Conservation (phyloP, 2,329 filamentous ascomycete species). For the Plenodomus biglobosus region DNA sequence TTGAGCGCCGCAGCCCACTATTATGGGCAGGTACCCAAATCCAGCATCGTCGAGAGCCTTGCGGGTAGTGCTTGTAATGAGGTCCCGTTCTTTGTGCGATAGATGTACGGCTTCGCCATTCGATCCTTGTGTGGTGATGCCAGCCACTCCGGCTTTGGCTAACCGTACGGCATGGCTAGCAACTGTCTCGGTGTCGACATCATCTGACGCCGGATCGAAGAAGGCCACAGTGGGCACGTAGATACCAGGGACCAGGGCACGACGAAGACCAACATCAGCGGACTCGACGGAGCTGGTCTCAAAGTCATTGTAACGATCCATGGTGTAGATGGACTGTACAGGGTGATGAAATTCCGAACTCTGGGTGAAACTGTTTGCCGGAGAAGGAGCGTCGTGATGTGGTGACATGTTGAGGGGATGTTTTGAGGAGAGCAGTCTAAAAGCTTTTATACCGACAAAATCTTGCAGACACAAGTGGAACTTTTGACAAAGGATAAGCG, state of each 20-base stretch:
- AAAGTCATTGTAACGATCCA: slow-evolving; percentile 41
- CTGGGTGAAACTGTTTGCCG: slow-evolving; percentile 37
- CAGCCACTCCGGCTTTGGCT: slow-evolving; percentile 70
- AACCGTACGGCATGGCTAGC: slow-evolving; percentile 62
- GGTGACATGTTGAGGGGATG: slow-evolving; percentile 39
- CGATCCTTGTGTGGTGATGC: slow-evolving; percentile 75
- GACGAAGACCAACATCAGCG: slow-evolving; percentile 35
- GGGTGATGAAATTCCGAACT: slow-evolving; percentile 34
- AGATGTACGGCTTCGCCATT: slow-evolving; percentile 84
- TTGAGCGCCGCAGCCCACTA: slow-evolving; percentile 74
- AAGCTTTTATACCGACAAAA: slow-evolving; percentile 34
- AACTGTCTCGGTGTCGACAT: slow-evolving; percentile 46
- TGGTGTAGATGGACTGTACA: slow-evolving; percentile 40
- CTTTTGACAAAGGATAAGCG: slow-evolving; percentile 40
- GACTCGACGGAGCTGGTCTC: slow-evolving; percentile 44
- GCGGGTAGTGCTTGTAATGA: slow-evolving; percentile 70
- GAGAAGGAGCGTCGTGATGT: slow-evolving; percentile 44
- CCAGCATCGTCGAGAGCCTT: slow-evolving; percentile 68
- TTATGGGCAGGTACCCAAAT: slow-evolving; percentile 66
- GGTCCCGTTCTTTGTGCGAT: slow-evolving; percentile 67
- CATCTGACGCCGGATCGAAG: slow-evolving; percentile 46
- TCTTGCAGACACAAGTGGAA: slow-evolving; percentile 23
- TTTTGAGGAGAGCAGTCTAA: slow-evolving; percentile 7
- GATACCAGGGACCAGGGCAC: slow-evolving; percentile 45
- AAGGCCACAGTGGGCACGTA: slow-evolving; percentile 51